phyloP scores from a whole-genome alignment of 352 stramenopile genomes.

The Globisporangium heterothallicum region DNA sequence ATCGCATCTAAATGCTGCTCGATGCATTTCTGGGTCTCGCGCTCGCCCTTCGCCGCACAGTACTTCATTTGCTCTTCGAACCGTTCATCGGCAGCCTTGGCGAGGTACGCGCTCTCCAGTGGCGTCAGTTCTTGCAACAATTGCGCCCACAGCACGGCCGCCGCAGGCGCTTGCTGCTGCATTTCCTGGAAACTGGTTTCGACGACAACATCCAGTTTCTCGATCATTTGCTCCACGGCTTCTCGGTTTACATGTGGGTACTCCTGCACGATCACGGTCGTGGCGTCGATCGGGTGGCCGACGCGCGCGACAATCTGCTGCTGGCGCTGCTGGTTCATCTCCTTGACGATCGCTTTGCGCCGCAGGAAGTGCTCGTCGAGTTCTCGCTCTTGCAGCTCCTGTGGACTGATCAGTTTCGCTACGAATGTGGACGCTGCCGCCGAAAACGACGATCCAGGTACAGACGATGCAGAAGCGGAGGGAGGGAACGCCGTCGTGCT shows the following conservation, averaged over 20 bases:
- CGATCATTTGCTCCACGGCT: slow-evolving; percentile 24
- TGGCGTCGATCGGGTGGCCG: slow-evolving; percentile 6
- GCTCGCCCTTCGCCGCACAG: slow-evolving; percentile 16
- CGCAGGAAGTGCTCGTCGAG: slow-evolving; percentile 10
- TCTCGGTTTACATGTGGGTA: slow-evolving; percentile 3
- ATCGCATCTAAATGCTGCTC: slow-evolving; percentile 36
- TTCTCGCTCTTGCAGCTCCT: slow-evolving; percentile 1
- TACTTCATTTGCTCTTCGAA: slow-evolving; percentile 70
- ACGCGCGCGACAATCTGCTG: slow-evolving; percentile 19
- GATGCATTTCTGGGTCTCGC: slow-evolving; percentile 27
- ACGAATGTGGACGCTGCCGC: background rate
- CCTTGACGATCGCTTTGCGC: slow-evolving; percentile 5
- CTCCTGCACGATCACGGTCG: background rate
- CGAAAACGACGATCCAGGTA: slow-evolving; percentile 7
- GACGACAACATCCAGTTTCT: slow-evolving; percentile 36
- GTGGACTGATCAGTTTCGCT: background rate
- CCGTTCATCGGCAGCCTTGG: slow-evolving; percentile 44
- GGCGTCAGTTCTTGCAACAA: slow-evolving; percentile 36
- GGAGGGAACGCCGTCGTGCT: background rate
- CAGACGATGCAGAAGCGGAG: background rate
- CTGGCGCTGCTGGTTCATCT: slow-evolving; percentile 6
- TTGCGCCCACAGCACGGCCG: slow-evolving; percentile 26
- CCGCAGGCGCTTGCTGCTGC: background rate
- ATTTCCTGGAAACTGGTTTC: slow-evolving; percentile 28
- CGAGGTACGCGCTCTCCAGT: slow-evolving; percentile 43